Conservation (phyloP, 2,329 filamentous ascomycete genomes). For the Bipolaris zeicola region DNA sequence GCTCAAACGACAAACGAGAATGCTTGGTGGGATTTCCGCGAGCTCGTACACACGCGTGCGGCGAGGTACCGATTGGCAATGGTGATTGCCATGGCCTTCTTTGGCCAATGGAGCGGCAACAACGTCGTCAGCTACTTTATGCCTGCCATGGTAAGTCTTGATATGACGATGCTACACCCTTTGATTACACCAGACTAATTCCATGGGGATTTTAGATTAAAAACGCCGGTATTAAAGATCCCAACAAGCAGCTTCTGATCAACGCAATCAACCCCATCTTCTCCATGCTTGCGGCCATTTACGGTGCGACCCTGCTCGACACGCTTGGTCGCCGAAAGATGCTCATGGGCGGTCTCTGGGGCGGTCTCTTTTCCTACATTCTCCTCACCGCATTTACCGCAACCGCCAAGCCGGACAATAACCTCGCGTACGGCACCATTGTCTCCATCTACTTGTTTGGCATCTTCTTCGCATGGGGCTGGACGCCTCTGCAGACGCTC, state of each 20-base stretch:
- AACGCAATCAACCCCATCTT: slow-evolving; percentile 52
- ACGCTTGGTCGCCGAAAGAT: slow-evolving; percentile 42
- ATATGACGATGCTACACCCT: not conserved
- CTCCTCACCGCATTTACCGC: slow-evolving; percentile 48
- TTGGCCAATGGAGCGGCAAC: slow-evolving; percentile 51
- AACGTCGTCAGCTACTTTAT: slow-evolving; percentile 44
- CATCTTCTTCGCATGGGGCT: slow-evolving; percentile 50
- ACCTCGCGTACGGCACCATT: slow-evolving; percentile 47
- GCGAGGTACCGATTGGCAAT: slow-evolving; percentile 45
- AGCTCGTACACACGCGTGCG: slow-evolving; percentile 39
- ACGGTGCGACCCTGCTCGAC: slow-evolving; percentile 46
- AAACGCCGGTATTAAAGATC: slow-evolving; percentile 45
- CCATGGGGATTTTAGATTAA: slow-evolving; percentile 39
- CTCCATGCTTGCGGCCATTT: slow-evolving; percentile 46
- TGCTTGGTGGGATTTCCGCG: slow-evolving; percentile 45
- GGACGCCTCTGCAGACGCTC: slow-evolving; percentile 49
- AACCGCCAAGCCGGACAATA: slow-evolving; percentile 26
- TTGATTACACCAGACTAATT: not conserved
- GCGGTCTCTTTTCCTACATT: slow-evolving; percentile 43
- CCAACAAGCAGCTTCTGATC: slow-evolving; percentile 47
- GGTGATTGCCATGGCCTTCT: slow-evolving; percentile 51
- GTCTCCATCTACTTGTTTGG: slow-evolving; percentile 51
- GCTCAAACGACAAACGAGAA: slow-evolving; percentile 38
- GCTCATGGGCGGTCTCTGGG: slow-evolving; percentile 46
- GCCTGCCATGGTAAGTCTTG: slow-evolving; percentile 24